Conservation (phyloP, 352 stramenopile species). For the Phytophthora ohioensis region DNA sequence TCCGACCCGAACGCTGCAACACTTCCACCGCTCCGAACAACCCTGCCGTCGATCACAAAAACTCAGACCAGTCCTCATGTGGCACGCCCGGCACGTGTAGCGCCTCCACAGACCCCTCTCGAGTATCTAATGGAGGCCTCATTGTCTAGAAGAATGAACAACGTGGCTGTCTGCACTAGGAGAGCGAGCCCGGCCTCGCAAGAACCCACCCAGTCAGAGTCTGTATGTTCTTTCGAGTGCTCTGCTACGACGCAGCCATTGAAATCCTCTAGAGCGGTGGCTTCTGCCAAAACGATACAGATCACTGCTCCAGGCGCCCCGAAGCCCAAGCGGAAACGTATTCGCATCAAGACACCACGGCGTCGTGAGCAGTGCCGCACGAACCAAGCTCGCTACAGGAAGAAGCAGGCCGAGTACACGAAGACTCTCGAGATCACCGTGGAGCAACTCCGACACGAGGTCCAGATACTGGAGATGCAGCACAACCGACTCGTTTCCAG, state of each 20-base stretch:
- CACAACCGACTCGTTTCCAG: conserved; percentile 18
- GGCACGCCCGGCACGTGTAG: neutral
- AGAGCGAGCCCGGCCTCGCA: neutral
- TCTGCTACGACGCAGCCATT: neutral
- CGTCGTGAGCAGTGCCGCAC: conserved; percentile 57
- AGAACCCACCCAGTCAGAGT: neutral
- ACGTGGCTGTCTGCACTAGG: neutral
- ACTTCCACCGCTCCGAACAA: neutral
- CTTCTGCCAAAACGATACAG: conserved; percentile 10
- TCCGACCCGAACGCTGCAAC: neutral
- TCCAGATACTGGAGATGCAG: conserved; percentile 32
- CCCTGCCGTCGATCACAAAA: neutral
- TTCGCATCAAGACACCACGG: conserved; percentile 51
- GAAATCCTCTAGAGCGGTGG: neutral
- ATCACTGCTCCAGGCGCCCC: neutral
- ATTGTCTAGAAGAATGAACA: conserved; percentile 1
- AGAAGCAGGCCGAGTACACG: conserved; percentile 36
- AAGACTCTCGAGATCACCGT: conserved; percentile 36
- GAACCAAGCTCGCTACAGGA: conserved; percentile 59
- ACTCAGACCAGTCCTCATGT: neutral
- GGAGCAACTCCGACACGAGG: conserved; percentile 28
- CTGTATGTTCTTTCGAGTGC: neutral
- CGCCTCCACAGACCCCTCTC: conserved; percentile 1
- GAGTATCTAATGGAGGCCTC: conserved; percentile 14
- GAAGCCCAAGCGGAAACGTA: conserved; percentile 41